These are phyloP conservation scores for Lodderomyces orthopsilosis DNA, from an alignment of 1,139 yeast genomes.

Conservation along the genomic window DNA sequence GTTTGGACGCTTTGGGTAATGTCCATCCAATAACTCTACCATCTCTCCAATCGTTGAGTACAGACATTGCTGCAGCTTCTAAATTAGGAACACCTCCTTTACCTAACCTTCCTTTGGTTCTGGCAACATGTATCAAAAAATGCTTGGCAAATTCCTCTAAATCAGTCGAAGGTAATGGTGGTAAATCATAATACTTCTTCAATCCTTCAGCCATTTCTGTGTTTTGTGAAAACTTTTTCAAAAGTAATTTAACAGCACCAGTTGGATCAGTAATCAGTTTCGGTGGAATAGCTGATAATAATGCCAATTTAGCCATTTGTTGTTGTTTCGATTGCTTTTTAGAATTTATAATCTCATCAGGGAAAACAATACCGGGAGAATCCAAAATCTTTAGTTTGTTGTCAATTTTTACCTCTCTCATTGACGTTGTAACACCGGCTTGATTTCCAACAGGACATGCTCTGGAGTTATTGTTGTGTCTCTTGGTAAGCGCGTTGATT, in stretches of 20 bases:
- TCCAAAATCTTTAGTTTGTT: constrained; percentile 85
- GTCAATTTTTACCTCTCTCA: constrained; percentile 91
- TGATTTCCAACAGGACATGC: constrained; percentile 98
- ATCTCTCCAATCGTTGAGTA: constrained; percentile 95
- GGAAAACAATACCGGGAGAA: constrained; percentile 98
- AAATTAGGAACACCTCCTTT: constrained; percentile 92
- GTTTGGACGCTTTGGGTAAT: constrained; percentile 65
- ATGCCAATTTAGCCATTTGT: constrained; percentile 83
- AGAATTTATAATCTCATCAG: constrained; percentile 52
- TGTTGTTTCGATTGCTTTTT: constrained; percentile 53
- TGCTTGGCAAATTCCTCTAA: constrained; percentile 73
- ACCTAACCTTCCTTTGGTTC: constrained; percentile 88
- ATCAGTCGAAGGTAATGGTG: constrained; percentile 70
- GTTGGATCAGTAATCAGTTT: constrained; percentile 82
- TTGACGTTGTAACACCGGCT: constrained; percentile 93
- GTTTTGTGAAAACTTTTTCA: constrained; percentile 71
- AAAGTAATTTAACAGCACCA: constrained; percentile 72
- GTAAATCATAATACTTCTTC: constrained; percentile 69
- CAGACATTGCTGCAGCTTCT: constrained; percentile 77
- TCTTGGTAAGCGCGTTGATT: constrained; percentile 81
- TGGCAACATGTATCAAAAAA: constrained; percentile 87
- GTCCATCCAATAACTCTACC: constrained; percentile 94
- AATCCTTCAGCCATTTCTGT: constrained; percentile 75
- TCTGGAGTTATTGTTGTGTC: constrained; percentile 65
- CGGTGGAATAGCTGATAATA: constrained; percentile 88